A percentile compares a stretch with the other conserved stretches of the same genome.
Evolutionary conservation across 345 rosid genomes (phyloP).

Genomic region (Luvunga scandens): DNA sequence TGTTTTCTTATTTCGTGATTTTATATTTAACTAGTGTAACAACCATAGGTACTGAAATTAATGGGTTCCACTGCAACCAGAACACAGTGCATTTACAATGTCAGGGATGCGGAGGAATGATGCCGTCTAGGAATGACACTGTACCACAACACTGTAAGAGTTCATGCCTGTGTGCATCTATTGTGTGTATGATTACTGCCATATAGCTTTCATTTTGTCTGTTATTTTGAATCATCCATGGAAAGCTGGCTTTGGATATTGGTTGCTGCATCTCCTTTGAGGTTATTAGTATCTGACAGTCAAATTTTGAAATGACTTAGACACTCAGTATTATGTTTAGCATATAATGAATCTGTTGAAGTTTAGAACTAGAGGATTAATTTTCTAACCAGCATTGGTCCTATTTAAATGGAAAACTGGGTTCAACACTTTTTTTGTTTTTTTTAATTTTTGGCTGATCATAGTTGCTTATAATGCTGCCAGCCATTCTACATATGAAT

Average conservation of each 20-base stretch:
- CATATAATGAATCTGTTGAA: not conserved
- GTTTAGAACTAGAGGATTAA: not conserved
- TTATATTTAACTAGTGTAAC: constrained; percentile 19
- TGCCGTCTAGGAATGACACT: constrained; percentile 69
- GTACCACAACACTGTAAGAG: constrained; percentile 86
- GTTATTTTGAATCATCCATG: not conserved
- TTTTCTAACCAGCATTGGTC: not conserved
- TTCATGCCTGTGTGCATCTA: not conserved
- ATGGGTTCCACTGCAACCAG: constrained; percentile 64
- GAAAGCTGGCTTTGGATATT: not conserved
- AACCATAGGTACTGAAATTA: constrained; percentile 43
- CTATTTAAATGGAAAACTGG: not conserved
- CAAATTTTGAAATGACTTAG: not conserved
- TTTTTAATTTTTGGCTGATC: not conserved
- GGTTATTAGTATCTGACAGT: not conserved
- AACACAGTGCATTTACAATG: constrained; percentile 73
- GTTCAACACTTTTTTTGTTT: not conserved
- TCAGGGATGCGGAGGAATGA: constrained; percentile 79
- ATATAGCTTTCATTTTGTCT: not conserved
- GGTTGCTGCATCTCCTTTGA: not conserved
- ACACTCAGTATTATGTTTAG: not conserved
- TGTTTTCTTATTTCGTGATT: not conserved
- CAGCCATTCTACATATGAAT: not conserved
- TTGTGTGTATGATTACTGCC: not conserved
- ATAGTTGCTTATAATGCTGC: not conserved